Base-by-base conservation (phyloP, 1,139 yeast genomes). In the Protomyces gravidus region DNA sequence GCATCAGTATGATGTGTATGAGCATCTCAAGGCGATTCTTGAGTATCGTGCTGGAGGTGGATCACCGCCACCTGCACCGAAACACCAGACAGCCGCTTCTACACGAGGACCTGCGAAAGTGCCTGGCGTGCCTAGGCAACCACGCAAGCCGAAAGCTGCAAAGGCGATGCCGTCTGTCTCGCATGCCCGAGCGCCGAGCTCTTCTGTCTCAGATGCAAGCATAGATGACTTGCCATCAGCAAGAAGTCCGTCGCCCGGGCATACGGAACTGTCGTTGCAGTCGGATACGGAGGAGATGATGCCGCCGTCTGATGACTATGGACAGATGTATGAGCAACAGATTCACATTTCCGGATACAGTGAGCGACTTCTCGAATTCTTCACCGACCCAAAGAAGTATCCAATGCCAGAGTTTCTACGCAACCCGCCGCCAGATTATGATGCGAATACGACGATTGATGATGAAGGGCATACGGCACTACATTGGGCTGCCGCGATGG, bases 401-500 rank as follows among this genome's bases (percentile, higher is more conserved):
- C 79, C 81, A n/a, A 80, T 90, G 55, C 96, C 97, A 0, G 80
- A 80, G 51, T 85, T 85, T 64, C 73, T 90, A 45, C 78, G 81
- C 57, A 79, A 82, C 64, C 90, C 95, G 1, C 96, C 96, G 0
- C 75, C 78, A 21, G 89, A 88, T 66, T 75, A 86, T 49, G 80
- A 82, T 64, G 79, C 89, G 59, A 89, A 87, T 67, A 87, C 89
- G 45, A 83, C 96, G 1, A 88, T 94, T 51, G 99, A 94, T 72
- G 94, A 86, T 66, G 83, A 86, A 62, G 97, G 97, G 0, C 95
- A 92, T 68, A 85, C 96, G 0, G 89, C 96, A 0, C 77, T 94
- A 62, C 99, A 94, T 71, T 88, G 97, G 95, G 95, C 97, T 1
- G 85, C 97, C 40, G 89, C 97, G 0, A 79, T 94, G 74, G 97